Conservation (phyloP, 164 flowering plant genomes). For the Warburgia ugandensis region DNA sequence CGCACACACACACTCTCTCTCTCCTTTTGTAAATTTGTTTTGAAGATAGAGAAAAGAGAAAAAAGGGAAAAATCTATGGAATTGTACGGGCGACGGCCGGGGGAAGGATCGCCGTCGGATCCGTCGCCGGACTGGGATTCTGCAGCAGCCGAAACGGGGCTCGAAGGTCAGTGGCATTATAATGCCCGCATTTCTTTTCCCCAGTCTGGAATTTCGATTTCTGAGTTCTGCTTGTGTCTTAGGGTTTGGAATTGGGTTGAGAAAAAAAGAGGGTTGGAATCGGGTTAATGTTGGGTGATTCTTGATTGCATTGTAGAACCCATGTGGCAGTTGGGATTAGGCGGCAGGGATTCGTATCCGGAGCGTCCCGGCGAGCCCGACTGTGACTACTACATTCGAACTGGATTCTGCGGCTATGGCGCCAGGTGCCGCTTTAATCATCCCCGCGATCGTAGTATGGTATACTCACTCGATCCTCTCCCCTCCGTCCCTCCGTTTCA, state of each 20-base stretch:
- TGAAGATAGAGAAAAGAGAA: too few relatives aligned
- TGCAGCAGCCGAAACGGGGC: constrained; percentile 37
- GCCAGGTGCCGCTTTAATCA: constrained; percentile 77
- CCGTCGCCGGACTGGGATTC: constrained; percentile 34
- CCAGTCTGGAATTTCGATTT: background rate
- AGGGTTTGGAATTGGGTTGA: too few relatives aligned
- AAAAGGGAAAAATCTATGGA: too few relatives aligned
- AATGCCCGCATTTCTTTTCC: constrained; percentile 5
- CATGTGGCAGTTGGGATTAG: constrained; percentile 49
- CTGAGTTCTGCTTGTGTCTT: constrained; percentile 12
- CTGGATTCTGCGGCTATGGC: constrained; percentile 84
- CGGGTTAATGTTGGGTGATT: background rate
- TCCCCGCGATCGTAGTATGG: constrained; percentile 65
- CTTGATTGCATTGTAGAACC: constrained; percentile 33
- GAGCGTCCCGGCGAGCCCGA: constrained; percentile 69
- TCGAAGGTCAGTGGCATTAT: constrained; percentile 44
- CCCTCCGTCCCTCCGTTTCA: background rate
- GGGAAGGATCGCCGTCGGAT: constrained; percentile 42
- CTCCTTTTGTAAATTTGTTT: too few relatives aligned
- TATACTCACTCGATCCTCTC: constrained; percentile 14
- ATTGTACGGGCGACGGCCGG: constrained; percentile 37
- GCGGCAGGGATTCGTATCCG: constrained; percentile 53
- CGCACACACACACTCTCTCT: background rate
- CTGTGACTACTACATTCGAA: constrained; percentile 73
- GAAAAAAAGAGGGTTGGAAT: too few relatives aligned